Percentiles rank a stretch among this genome's conserved stretches.
phyloP scores from a whole-genome alignment of 768 basidiomycete species.

The Naematelia aurantialba region DNA sequence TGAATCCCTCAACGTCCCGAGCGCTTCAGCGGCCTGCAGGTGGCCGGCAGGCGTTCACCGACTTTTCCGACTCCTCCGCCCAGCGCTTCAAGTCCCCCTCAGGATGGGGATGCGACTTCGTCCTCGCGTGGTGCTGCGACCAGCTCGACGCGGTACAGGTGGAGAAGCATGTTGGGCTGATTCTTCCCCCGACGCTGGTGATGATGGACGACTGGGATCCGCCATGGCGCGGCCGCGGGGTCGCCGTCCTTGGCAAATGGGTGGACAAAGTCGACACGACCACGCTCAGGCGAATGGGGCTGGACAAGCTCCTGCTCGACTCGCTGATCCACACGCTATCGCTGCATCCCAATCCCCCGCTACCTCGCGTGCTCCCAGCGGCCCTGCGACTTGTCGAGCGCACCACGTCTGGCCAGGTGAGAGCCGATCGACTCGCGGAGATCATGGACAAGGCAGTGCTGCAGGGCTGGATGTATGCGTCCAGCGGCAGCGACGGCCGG shows the following conservation, averaged over 20 bases:
- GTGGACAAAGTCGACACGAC: slow-evolving; percentile 22
- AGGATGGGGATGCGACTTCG: slow-evolving; percentile 32
- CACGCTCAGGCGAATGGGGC: slow-evolving; percentile 45
- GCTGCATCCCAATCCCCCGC: slow-evolving; percentile 37
- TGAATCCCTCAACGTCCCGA: slow-evolving; percentile 25
- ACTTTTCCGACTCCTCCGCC: slow-evolving; percentile 31
- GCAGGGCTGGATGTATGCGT: slow-evolving; percentile 46
- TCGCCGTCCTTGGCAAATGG: slow-evolving; percentile 29
- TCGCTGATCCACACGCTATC: slow-evolving; percentile 45
- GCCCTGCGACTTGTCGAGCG: slow-evolving; percentile 24
- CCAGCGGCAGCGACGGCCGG: slow-evolving; percentile 33
- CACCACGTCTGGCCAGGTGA: slow-evolving; percentile 9
- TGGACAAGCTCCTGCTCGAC: slow-evolving; percentile 42
- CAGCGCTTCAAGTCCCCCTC: slow-evolving; percentile 29
- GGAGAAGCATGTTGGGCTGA: slow-evolving; percentile 34
- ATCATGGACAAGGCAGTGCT: slow-evolving; percentile 45
- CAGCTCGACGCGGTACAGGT: slow-evolving; percentile 14
- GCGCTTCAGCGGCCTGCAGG: slow-evolving; percentile 34
- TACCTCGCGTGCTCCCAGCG: slow-evolving; percentile 25
- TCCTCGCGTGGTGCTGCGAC: slow-evolving; percentile 22
- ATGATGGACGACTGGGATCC: slow-evolving; percentile 50
- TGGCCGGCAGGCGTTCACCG: slow-evolving; percentile 25
- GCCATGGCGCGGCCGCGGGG: slow-evolving; percentile 34
- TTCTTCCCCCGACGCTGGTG: slow-evolving; percentile 46
- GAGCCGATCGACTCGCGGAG: slow-evolving; percentile 25